phyloP scores from a whole-genome alignment of 1,284 basidiomycete species.

The Moesziomyces sp. region DNA sequence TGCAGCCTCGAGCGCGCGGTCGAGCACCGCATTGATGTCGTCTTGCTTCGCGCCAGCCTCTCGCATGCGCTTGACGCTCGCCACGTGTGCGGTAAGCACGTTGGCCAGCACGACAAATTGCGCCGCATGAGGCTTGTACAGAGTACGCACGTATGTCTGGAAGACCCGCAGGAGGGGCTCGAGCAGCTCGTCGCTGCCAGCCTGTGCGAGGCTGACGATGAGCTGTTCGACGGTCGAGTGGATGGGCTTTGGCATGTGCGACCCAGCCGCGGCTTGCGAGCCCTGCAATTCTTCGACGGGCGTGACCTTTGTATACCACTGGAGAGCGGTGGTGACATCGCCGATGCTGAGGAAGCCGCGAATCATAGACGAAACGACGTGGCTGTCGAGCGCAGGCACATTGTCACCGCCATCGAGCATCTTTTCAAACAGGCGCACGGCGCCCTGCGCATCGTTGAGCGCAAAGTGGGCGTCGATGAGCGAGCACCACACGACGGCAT shows the following conservation, averaged over 20 bases:
- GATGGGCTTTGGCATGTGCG: slow-evolving; percentile 17
- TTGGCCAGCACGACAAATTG: slow-evolving; percentile 4
- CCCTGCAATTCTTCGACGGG: not conserved
- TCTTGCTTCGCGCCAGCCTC: slow-evolving; percentile 31
- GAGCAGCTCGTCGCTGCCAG: slow-evolving; percentile 20
- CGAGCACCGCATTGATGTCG: slow-evolving; percentile 24
- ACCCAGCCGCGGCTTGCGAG: not conserved
- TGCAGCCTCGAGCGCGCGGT: slow-evolving; percentile 33
- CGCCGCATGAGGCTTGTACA: not conserved
- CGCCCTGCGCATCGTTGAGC: slow-evolving; percentile 75
- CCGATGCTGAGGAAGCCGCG: slow-evolving; percentile 51
- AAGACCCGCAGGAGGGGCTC: slow-evolving; percentile 29
- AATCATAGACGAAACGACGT: slow-evolving; percentile 77
- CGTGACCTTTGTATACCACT: slow-evolving; percentile 52
- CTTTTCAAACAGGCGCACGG: slow-evolving; percentile 77
- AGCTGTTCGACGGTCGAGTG: slow-evolving; percentile 17
- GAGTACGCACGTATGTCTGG: not conserved
- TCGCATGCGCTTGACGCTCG: slow-evolving; percentile 28
- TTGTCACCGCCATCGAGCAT: slow-evolving; percentile 72
- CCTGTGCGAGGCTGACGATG: slow-evolving; percentile 9
- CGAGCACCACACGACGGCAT: slow-evolving; percentile 75
- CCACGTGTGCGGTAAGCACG: slow-evolving; percentile 47
- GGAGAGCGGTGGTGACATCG: slow-evolving; percentile 47
- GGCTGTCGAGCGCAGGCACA: slow-evolving; percentile 72
- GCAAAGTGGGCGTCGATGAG: slow-evolving; percentile 82